Base-by-base conservation (phyloP, 495 filamentous ascomycete species). In the Ascobolus immersus region DNA sequence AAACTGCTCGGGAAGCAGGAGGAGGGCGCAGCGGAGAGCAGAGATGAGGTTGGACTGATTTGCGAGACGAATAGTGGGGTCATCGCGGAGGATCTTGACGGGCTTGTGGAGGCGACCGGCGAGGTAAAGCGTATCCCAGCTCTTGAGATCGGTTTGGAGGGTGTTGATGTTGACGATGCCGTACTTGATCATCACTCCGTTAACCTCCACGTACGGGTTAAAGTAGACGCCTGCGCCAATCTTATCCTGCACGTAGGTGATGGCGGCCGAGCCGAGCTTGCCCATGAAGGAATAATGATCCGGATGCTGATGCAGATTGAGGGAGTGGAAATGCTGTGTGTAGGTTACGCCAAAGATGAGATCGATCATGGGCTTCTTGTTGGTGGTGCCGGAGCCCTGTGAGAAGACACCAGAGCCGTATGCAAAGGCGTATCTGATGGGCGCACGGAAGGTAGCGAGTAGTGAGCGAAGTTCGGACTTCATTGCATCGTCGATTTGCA, bases 391-490 rank as follows among this genome's bases (percentile, higher is more conserved):
- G 24, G 61, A 63, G 4, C 64, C 67, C 45, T 96, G 86, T 1
- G 81, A 64, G 48, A 96, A 96, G 4, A 96, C 86, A 5, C 89
- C 86, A 1, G 84, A 93, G 17, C 86, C 86, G 49, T 96, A 96
- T 10, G 86, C 86, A 51, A 96, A 86, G 4, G 81, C 84, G 56
- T 94, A 94, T 30, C 77, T 65, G 38, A 96, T 90, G 0, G 84
- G 81, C 0, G 89, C 86, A 22, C 73, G 62, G 53, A 96, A 94
- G 37, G 82, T 67, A 78, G 81, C 91, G 4, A 92, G 63, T 20
- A 94, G 74, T 47, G 77, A 69, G 12, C 82, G 71, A 22, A 96
- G 53, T 11, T 69, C 73, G 47, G 91, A 77, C 46, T 91, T 93
- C 52, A 92, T 84, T 40, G 92, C 80, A 39, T 77, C 67, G 52